Percentiles rank a stretch among this genome's conserved stretches.
Conservation (phyloP, 768 basidiomycete genomes). For the Tylopilus cervinicoccineus region DNA sequence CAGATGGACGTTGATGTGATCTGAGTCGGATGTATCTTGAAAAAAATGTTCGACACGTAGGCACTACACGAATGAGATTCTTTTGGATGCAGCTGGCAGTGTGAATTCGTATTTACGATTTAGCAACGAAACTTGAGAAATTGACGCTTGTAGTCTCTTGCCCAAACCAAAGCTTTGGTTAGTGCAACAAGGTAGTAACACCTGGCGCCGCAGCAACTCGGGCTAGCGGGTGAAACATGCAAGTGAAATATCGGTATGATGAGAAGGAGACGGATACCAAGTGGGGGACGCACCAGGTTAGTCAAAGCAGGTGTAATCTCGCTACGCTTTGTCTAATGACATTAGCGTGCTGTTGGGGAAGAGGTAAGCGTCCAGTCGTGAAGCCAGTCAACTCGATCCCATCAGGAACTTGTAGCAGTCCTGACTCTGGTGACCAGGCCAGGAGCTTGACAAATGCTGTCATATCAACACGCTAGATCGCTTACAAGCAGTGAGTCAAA, state of each 20-base stretch:
- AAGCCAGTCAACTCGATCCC: no score
- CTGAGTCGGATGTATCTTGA: slow-evolving; percentile 8
- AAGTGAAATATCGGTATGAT: not conserved
- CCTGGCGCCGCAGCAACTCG: not conserved
- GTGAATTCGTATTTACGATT: not conserved
- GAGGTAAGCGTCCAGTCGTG: no score
- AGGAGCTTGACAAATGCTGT: no score
- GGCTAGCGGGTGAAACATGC: not conserved
- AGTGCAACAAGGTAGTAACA: no score
- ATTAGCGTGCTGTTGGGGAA: no score
- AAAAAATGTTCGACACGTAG: not conserved
- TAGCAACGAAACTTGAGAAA: not conserved
- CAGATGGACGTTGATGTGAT: slow-evolving; percentile 11
- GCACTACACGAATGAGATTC: not conserved
- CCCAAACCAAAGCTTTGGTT: no score
- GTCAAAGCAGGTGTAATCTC: no score
- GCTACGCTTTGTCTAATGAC: no score
- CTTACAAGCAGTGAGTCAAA: not conserved
- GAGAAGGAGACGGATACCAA: not conserved
- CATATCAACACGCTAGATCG: no score
- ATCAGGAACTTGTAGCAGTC: no score
- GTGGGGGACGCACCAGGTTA: no score
- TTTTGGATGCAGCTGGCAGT: not conserved
- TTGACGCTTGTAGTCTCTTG: not conserved
- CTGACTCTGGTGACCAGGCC: no score